These are phyloP conservation scores for Silene conica DNA, from an alignment of 148 eudicot genomes.

Conservation along the genomic window DNA sequence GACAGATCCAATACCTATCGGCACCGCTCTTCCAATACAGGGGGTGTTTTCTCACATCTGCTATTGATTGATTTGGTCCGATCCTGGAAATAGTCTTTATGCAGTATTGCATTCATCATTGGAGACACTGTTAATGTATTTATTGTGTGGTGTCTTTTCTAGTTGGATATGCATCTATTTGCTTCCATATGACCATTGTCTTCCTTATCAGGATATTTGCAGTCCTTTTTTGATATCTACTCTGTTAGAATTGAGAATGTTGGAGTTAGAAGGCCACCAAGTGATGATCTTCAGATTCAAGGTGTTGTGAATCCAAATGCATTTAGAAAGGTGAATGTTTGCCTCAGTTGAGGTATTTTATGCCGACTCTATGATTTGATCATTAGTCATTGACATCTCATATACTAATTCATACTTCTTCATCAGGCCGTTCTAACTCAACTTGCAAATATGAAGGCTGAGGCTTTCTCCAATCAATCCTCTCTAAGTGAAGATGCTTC, in stretches of 20 bases:
- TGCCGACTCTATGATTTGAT: neutral
- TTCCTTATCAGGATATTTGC: constrained; percentile 62
- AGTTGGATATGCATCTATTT: neutral
- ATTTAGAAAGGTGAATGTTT: constrained; percentile 61
- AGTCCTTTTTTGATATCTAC: constrained; percentile 68
- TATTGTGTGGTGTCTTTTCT: neutral
- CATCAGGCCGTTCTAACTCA: constrained; percentile 65
- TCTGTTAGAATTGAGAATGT: constrained; percentile 78
- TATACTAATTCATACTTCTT: constrained; percentile 17
- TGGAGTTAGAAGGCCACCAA: constrained; percentile 74
- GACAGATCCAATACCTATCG: neutral
- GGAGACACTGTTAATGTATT: neutral
- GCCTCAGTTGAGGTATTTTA: neutral
- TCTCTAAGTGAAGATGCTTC: constrained; percentile 45
- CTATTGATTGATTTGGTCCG: neutral
- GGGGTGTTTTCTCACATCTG: neutral
- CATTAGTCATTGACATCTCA: neutral
- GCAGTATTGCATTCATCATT: neutral
- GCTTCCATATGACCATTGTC: neutral
- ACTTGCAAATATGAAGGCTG: constrained; percentile 54
- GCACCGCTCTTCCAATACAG: neutral
- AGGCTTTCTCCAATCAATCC: constrained; percentile 48
- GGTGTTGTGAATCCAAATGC: constrained; percentile 69
- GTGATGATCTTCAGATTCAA: constrained; percentile 76
- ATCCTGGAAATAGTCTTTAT: neutral